These are phyloP conservation scores for Chytridium lagenaria DNA, from an alignment of 371 early-diverging fungal species.

Conservation along the genomic window DNA sequence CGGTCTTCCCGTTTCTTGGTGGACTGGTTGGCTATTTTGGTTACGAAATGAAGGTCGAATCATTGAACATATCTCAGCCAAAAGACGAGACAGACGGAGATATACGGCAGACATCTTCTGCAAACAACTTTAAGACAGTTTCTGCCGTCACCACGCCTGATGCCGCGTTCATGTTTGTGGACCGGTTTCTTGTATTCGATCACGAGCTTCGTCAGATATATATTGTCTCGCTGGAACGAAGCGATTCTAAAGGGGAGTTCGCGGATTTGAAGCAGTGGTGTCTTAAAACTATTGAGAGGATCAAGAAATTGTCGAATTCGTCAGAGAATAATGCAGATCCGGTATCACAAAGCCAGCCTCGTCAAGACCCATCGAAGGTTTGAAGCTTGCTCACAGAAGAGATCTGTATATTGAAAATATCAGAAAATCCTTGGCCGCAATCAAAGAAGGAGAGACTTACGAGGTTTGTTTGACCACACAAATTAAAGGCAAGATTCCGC, in stretches of 20 bases:
- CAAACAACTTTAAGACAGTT: slow-evolving; percentile 29
- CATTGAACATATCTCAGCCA: slow-evolving; percentile 51
- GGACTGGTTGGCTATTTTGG: slow-evolving; percentile 92
- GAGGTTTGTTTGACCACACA: slow-evolving; percentile 93
- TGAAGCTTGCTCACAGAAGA: slow-evolving; percentile 59
- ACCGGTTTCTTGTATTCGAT: slow-evolving; percentile 80
- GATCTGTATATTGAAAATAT: slow-evolving; percentile 72
- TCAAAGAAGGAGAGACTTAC: slow-evolving; percentile 90
- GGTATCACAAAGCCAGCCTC: neutral
- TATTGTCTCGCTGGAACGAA: slow-evolving; percentile 42
- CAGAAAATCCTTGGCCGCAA: slow-evolving; percentile 65
- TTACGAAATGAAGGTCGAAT: slow-evolving; percentile 91
- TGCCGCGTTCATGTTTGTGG: slow-evolving; percentile 82
- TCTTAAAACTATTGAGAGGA: neutral
- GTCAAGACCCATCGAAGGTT: slow-evolving; percentile 16
- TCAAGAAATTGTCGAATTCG: neutral
- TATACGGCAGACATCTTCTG: neutral
- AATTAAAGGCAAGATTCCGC: slow-evolving; percentile 51
- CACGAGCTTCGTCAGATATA: slow-evolving; percentile 50
- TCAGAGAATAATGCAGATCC: too few species aligned
- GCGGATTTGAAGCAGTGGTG: neutral
- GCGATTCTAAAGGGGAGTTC: neutral
- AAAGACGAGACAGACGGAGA: slow-evolving; percentile 38
- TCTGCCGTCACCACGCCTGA: slow-evolving; percentile 66
- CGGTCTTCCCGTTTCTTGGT: slow-evolving; percentile 70